phyloP scores from a whole-genome alignment of 495 filamentous ascomycete genomes.

The Daldinia bambusicola region DNA sequence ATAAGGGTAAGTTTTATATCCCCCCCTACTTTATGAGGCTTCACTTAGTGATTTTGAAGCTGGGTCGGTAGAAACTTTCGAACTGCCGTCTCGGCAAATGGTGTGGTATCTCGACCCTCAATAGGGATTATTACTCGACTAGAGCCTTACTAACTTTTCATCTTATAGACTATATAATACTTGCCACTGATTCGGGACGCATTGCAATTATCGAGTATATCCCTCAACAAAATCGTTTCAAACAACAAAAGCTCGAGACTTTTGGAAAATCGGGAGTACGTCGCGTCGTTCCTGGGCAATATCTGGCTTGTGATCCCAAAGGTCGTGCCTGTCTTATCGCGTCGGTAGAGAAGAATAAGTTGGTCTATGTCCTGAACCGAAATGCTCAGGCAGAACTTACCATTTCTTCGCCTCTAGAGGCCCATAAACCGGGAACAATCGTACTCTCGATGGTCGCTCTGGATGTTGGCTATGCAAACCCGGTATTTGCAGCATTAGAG shows the following conservation, averaged over 20 bases:
- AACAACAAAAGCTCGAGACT: constrained; percentile 91
- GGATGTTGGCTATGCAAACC: constrained; percentile 97
- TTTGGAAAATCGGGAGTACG: constrained; percentile 98
- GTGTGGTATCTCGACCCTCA: constrained; percentile 39
- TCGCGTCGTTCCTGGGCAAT: constrained; percentile 93
- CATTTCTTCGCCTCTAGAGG: constrained; percentile 97
- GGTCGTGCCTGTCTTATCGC: constrained; percentile 94
- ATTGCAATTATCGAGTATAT: constrained; percentile 95
- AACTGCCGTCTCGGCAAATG: constrained; percentile 51
- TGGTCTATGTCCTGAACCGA: constrained; percentile 97
- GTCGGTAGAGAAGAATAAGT: constrained; percentile 97
- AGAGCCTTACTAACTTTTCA: constrained; percentile 68
- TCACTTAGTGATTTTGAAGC: constrained; percentile 95
- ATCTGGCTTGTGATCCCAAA: constrained; percentile 92
- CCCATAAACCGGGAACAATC: constrained; percentile 92
- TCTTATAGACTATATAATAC: constrained; percentile 88
- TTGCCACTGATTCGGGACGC: constrained; percentile 93
- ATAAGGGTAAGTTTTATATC: constrained; percentile 80
- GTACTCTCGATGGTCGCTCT: constrained; percentile 87
- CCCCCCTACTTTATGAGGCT: constrained; percentile 63
- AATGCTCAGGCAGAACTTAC: constrained; percentile 93
- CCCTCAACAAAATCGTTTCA: constrained; percentile 85
- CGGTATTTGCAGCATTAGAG: constrained; percentile 93
- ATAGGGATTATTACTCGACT: constrained; percentile 8
- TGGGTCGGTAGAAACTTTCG: constrained; percentile 58